A percentile compares a stretch with the other conserved stretches of the same genome.
These are phyloP conservation scores for Fraxinus latifolia DNA, from an alignment of 305 asterid genomes.

Conservation along the genomic window DNA sequence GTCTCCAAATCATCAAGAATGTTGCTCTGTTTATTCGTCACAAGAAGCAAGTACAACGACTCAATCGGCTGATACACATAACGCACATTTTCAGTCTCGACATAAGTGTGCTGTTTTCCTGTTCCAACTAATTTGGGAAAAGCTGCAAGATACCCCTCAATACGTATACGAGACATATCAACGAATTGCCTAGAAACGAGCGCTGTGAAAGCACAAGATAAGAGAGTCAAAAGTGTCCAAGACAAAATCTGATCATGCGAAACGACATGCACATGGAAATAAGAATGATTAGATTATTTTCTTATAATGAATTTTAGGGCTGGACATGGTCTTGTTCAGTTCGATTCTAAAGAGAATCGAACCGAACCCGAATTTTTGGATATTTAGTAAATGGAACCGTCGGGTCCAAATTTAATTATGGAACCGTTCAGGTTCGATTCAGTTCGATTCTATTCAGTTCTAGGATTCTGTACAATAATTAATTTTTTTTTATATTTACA, in stretches of 20 bases:
- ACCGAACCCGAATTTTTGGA: too few species aligned
- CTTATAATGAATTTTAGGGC: background rate
- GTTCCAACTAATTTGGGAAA: constrained; percentile 85
- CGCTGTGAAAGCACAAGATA: constrained; percentile 46
- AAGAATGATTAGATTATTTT: background rate
- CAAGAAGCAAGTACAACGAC: constrained; percentile 70
- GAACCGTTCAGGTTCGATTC: too few species aligned
- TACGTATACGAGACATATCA: constrained; percentile 81
- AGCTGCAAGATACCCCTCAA: constrained; percentile 92
- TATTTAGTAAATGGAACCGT: too few species aligned
- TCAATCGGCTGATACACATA: constrained; percentile 88
- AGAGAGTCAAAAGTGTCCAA: constrained; percentile 21
- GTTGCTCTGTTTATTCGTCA: constrained; percentile 90
- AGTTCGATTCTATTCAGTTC: too few species aligned
- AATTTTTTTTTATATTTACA: too few species aligned
- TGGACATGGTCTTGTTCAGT: too few species aligned
- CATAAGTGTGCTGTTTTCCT: constrained; percentile 81
- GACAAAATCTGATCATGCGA: background rate
- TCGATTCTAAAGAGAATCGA: too few species aligned
- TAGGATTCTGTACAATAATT: too few species aligned
- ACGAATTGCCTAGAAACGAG: constrained; percentile 88
- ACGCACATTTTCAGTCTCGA: constrained; percentile 86
- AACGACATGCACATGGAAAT: background rate
- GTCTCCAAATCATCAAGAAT: constrained; percentile 88
- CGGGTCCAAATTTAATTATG: too few species aligned